phyloP scores from a whole-genome alignment of 2,329 filamentous ascomycete species.

The Coleophoma cylindrospora region DNA sequence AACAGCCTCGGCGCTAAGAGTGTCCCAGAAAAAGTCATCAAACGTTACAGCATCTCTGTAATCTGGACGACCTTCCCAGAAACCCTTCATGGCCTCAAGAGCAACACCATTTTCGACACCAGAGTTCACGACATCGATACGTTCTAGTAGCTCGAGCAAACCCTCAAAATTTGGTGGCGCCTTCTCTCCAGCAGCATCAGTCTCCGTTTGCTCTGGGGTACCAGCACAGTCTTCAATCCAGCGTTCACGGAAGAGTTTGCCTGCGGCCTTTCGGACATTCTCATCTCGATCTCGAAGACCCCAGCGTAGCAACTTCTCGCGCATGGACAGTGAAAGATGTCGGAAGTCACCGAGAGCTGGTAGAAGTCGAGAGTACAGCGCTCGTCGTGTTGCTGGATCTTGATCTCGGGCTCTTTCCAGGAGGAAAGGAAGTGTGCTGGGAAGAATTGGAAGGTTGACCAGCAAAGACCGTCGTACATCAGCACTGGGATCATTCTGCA shows the following conservation, averaged over 20 bases:
- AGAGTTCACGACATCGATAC: constrained; percentile 89
- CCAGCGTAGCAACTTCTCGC: constrained; percentile 94
- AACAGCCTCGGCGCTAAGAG: constrained; percentile 75
- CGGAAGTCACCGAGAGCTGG: constrained; percentile 91
- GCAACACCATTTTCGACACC: constrained; percentile 87
- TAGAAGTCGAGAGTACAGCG: constrained; percentile 81
- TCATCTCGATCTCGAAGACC: constrained; percentile 91
- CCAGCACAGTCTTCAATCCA: constrained; percentile 96
- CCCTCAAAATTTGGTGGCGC: constrained; percentile 72
- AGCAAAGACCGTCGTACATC: constrained; percentile 87
- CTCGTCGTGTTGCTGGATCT: constrained; percentile 76
- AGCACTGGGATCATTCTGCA: constrained; percentile 91
- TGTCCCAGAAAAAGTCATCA: constrained; percentile 74
- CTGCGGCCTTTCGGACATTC: constrained; percentile 86
- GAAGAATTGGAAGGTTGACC: constrained; percentile 82
- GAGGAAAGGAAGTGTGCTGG: constrained; percentile 77
- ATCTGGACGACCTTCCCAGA: constrained; percentile 90
- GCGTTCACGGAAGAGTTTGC: constrained; percentile 84
- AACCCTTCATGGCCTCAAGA: constrained; percentile 88
- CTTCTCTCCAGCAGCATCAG: constrained; percentile 41
- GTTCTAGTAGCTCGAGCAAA: constrained; percentile 83
- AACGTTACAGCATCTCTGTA: constrained; percentile 70
- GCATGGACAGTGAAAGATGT: constrained; percentile 86
- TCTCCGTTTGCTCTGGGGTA: constrained; percentile 51
- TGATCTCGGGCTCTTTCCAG: constrained; percentile 88